Evolutionary conservation across 2,329 filamentous ascomycete species (phyloP), one percentile per base, ranked within the genome.

Genomic region (Cercospora janseana): DNA sequence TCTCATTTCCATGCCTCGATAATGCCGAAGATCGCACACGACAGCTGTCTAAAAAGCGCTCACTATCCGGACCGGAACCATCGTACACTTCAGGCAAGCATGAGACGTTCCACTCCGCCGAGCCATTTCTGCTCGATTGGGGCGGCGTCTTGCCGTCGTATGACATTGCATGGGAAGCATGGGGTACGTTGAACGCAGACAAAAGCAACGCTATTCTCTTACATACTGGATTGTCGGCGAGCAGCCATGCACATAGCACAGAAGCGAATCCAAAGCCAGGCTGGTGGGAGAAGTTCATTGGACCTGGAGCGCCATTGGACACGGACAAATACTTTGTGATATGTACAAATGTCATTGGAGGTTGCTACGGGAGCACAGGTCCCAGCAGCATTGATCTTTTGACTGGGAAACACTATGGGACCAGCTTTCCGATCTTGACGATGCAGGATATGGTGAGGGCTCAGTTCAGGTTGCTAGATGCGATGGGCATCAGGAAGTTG

Each of bases 211-310:
- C 85, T 3, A 93, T 98, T 55, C 78, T 98, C 6, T 74, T 98
- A 2, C 90, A 97, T 68, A 98, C 93, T 0, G 93, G 93, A 6
- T 78, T 98, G 4, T 96, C 91, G 0, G 93, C 93, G n/a, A 96
- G 91, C 5, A 97, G 91, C 50, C 93, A 98, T 72, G 93, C 93
- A 2, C 91, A 91, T 66, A 96, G 90, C 51, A 97, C 92, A n/a
- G 78, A 81, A 45, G 75, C 77, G 7, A 98, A 98, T 68, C 80
- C 88, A 0, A 87, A 91, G 68, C 86, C 90, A 0, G 93, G 93
- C 3, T 98, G 93, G 93, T 98, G 93, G 93, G 93, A 98, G 72
- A 92, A 87, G 69, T 98, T 98, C 68, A 97, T 98, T 64, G 93
- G 93, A 0, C 87, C 91, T 0, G 89, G 87, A 0, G 79, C 79